These are phyloP conservation scores for Saccharomycopsis hybrid DNA, from an alignment of 1,139 yeast species.

Conservation along the genomic window DNA sequence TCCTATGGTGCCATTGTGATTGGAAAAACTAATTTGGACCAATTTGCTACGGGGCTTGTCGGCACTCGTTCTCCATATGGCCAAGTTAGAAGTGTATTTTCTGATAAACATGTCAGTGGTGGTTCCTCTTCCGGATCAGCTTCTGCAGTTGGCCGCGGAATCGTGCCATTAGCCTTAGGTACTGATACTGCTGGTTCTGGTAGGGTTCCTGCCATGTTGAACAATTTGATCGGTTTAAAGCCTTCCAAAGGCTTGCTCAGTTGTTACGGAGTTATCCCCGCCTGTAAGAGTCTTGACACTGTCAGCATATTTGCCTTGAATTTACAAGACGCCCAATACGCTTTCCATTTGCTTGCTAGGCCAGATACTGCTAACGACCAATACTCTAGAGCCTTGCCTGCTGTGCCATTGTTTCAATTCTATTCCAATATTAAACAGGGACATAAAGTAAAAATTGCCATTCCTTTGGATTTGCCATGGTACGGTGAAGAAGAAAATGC, in stretches of 20 bases:
- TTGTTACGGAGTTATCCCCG: slow-evolving; percentile 90
- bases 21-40: slow-evolving; percentile 92
- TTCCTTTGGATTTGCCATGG: slow-evolving; percentile 72
- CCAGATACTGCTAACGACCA: slow-evolving; percentile 70
- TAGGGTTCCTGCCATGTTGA: slow-evolving; percentile 94
- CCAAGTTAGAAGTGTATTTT: slow-evolving; percentile 70
- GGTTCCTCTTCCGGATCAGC: slow-evolving; percentile 97
- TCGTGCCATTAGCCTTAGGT: slow-evolving; percentile 83
- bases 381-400: slow-evolving; percentile 71
- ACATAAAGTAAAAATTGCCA: slow-evolving; percentile 43
- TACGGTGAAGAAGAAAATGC: slow-evolving; percentile 78
- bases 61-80: slow-evolving; percentile 96
- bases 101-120: slow-evolving; percentile 74
- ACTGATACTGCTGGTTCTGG: slow-evolving; percentile 99
- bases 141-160: slow-evolving; percentile 79
- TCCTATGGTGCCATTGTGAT: slow-evolving; percentile 83
- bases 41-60: slow-evolving; percentile 94
- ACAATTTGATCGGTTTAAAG: slow-evolving; percentile 84
- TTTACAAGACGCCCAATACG: slow-evolving; percentile 73
- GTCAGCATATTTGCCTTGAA: slow-evolving; percentile 78
- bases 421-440: slow-evolving; percentile 43
- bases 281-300: slow-evolving; percentile 90
- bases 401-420: slow-evolving; percentile 54
- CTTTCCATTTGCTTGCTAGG: slow-evolving; percentile 63
- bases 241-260: slow-evolving; percentile 88